Conservation (phyloP, 768 basidiomycete genomes). For the Exidia glandulosa region DNA sequence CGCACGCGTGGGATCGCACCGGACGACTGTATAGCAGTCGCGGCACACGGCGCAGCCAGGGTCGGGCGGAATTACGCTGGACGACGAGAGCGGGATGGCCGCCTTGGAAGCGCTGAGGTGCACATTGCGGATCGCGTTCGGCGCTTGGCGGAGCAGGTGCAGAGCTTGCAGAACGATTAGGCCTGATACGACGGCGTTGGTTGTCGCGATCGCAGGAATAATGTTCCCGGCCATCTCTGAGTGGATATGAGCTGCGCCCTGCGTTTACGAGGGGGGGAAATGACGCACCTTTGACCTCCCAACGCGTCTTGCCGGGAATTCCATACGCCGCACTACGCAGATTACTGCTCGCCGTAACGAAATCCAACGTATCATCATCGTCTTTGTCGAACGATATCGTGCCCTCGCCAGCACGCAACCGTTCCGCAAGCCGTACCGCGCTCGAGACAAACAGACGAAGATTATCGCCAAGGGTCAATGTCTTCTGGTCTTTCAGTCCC, state of each 20-base stretch:
- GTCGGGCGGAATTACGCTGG: slow-evolving; percentile 59
- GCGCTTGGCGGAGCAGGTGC: slow-evolving; percentile 59
- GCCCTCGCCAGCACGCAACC: slow-evolving; percentile 53
- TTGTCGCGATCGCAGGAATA: slow-evolving; percentile 97
- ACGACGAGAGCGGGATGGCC: slow-evolving; percentile 62
- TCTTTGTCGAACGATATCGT: slow-evolving; percentile 93
- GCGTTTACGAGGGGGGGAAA: neutral
- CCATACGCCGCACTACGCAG: slow-evolving; percentile 84
- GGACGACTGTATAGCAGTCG: slow-evolving; percentile 67
- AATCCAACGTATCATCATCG: slow-evolving; percentile 93
- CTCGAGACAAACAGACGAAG: slow-evolving; percentile 77
- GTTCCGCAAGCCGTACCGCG: slow-evolving; percentile 64
- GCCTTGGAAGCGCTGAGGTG: slow-evolving; percentile 77
- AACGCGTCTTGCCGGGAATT: slow-evolving; percentile 80
- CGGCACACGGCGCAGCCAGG: slow-evolving; percentile 74
- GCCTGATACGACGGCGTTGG: slow-evolving; percentile 94
- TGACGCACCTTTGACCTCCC: slow-evolving; percentile 85
- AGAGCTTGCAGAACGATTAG: slow-evolving; percentile 89
- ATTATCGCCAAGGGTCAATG: slow-evolving; percentile 69
- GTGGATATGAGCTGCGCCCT: neutral
- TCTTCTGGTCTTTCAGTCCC: slow-evolving; percentile 72
- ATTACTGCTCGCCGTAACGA: slow-evolving; percentile 92
- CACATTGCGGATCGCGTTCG: slow-evolving; percentile 56
- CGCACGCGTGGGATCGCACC: slow-evolving; percentile 59
- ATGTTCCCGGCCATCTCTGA: slow-evolving; percentile 99